Conservation (phyloP, 2,329 filamentous ascomycete genomes). For the Pseudogymnoascus sp. region DNA sequence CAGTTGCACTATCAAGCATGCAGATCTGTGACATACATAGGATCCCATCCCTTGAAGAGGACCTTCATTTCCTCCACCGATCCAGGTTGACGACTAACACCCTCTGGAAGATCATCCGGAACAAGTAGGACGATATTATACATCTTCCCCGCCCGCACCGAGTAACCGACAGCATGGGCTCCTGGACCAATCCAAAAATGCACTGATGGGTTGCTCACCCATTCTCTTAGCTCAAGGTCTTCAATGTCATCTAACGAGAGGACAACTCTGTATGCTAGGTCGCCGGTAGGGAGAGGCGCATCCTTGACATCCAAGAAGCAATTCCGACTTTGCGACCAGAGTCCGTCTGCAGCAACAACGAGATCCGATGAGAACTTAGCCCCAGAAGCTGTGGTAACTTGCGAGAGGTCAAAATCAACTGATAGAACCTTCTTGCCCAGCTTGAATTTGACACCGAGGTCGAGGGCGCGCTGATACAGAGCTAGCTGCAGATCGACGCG, state of each 20-base stretch:
- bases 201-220: constrained; percentile 35
- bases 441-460: constrained; percentile 32
- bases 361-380: constrained; percentile 29
- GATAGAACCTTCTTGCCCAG: constrained; percentile 31
- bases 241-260: constrained; percentile 36
- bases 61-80: constrained; percentile 35
- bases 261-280: constrained; percentile 38
- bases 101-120: constrained; percentile 30
- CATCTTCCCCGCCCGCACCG: constrained; percentile 35
- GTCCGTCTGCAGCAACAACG: constrained; percentile 35
- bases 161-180: constrained; percentile 41
- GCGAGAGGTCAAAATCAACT: constrained; percentile 22
- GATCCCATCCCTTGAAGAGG: constrained; percentile 38
- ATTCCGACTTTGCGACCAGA: constrained; percentile 33
- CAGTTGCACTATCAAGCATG: background rate
- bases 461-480: constrained; percentile 33
- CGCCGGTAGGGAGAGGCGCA: constrained; percentile 39
- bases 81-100: constrained; percentile 30
- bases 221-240: constrained; percentile 34
- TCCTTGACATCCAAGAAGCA: constrained; percentile 37
- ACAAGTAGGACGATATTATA: constrained; percentile 41
- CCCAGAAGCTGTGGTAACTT: constrained; percentile 20
- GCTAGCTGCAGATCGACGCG: constrained; percentile 40
- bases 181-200: constrained; percentile 42
- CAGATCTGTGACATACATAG: constrained; percentile 16